Conservation (phyloP, 768 basidiomycete genomes). For the Xerocomus brunneocitrinus region DNA sequence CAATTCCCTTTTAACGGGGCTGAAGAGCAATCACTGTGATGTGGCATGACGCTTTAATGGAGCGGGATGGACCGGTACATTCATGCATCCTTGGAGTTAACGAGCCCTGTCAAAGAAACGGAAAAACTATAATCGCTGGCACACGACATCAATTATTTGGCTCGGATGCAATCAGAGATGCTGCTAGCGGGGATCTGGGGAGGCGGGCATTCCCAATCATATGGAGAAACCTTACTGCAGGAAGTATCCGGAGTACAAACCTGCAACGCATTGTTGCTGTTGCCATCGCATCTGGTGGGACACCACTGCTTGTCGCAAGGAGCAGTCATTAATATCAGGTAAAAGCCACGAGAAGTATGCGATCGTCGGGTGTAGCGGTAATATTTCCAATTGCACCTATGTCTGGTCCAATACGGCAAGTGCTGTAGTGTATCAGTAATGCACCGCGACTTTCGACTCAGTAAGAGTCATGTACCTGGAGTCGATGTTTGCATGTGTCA, state of each 20-base stretch:
- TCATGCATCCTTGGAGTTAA: background rate
- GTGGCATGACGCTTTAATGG: background rate
- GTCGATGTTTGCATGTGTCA: no score
- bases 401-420: no score
- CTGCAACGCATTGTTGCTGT: background rate
- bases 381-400: no score
- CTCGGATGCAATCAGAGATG: background rate
- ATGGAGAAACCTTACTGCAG: background rate
- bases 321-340: background rate
- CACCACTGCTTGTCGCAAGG: no score
- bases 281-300: no score
- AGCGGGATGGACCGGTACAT: background rate
- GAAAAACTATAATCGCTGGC: background rate
- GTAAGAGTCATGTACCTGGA: no score
- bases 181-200: background rate
- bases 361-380: no score
- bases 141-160: background rate
- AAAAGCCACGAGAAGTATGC: background rate
- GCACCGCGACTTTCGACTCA: no score
- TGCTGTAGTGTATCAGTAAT: no score
- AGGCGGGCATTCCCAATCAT: background rate
- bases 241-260: background rate
- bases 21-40: background rate
- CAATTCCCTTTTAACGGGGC: background rate
- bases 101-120: background rate